phyloP scores from a whole-genome alignment of 768 basidiomycete genomes.

The Kwoniella sp. region DNA sequence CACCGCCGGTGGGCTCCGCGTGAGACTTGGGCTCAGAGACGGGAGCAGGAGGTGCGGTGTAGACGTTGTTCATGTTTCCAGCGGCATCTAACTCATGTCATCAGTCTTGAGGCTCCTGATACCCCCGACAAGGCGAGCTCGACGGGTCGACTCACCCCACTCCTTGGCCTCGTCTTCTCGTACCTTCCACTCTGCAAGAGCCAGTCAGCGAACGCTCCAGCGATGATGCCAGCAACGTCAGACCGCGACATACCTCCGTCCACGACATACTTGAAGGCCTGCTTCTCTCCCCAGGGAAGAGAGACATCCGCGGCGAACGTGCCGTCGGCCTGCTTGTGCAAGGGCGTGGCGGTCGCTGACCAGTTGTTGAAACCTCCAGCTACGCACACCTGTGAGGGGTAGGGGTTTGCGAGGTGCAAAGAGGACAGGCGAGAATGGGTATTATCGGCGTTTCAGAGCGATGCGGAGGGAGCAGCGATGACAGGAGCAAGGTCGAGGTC shows the following conservation, averaged over 20 bases:
- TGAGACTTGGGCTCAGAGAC: background rate
- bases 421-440: too few relatives aligned
- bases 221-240: background rate
- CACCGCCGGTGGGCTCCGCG: background rate
- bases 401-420: background rate
- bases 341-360: conserved; percentile 39
- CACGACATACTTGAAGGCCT: conserved; percentile 50
- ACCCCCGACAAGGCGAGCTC: background rate
- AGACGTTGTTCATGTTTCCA: conserved; percentile 51
- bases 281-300: conserved; percentile 46
- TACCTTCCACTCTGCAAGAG: conserved; percentile 45
- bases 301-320: conserved; percentile 35
- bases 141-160: conserved; percentile 40
- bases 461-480: too few relatives aligned
- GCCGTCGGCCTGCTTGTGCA: conserved; percentile 41
- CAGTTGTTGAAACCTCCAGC: conserved; percentile 49
- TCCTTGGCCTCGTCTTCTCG: conserved; percentile 50
- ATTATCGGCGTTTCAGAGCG: too few relatives aligned
- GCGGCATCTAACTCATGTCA: conserved; percentile 37
- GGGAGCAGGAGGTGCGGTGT: conserved; percentile 44
- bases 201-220: background rate
- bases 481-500: too few relatives aligned
- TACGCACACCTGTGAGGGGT: conserved; percentile 33
- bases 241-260: conserved; percentile 39
- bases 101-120: background rate